Conservation (phyloP, 805 yeast genomes). For the Metschnikowia bowlesiae region DNA sequence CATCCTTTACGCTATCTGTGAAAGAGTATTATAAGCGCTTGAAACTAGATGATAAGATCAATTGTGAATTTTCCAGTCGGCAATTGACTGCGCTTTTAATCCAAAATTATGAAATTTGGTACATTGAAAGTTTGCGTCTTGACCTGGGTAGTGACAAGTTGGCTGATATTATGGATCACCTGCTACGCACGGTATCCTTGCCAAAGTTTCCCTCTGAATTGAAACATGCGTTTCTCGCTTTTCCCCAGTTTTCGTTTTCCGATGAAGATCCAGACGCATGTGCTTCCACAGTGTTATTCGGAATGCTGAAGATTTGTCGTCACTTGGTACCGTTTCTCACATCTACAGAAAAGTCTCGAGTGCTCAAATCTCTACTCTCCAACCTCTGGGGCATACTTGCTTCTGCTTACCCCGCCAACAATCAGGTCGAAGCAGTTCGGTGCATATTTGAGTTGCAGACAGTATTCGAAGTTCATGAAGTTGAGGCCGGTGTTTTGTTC, state of each 20-base stretch:
- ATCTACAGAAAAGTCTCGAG: slow-evolving; percentile 28
- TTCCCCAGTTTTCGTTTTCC: slow-evolving; percentile 3
- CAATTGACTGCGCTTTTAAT: slow-evolving; percentile 18
- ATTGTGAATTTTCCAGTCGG: background rate
- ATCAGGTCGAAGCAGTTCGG: slow-evolving; percentile 69
- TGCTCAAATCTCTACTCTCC: slow-evolving; percentile 39
- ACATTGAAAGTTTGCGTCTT: slow-evolving; percentile 15
- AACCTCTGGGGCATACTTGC: slow-evolving; percentile 54
- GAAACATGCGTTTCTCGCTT: slow-evolving; percentile 13
- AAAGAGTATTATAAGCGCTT: background rate
- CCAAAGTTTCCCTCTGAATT: slow-evolving; percentile 13
- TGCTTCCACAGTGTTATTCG: slow-evolving; percentile 5
- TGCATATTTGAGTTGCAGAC: slow-evolving; percentile 58
- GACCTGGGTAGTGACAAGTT: slow-evolving; percentile 15
- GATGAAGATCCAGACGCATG: background rate
- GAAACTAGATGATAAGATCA: background rate
- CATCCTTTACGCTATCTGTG: background rate
- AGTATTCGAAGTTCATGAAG: slow-evolving; percentile 46
- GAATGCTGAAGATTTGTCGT: slow-evolving; percentile 38
- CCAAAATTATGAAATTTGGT: slow-evolving; percentile 16
- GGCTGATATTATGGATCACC: slow-evolving; percentile 10
- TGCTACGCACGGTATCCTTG: background rate
- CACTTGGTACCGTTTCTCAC: slow-evolving; percentile 28
- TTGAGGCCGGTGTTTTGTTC: slow-evolving; percentile 70
- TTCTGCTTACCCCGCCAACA: slow-evolving; percentile 43